Evolutionary conservation across 805 yeast species (phyloP).

Genomic region (Candida ortonii): DNA sequence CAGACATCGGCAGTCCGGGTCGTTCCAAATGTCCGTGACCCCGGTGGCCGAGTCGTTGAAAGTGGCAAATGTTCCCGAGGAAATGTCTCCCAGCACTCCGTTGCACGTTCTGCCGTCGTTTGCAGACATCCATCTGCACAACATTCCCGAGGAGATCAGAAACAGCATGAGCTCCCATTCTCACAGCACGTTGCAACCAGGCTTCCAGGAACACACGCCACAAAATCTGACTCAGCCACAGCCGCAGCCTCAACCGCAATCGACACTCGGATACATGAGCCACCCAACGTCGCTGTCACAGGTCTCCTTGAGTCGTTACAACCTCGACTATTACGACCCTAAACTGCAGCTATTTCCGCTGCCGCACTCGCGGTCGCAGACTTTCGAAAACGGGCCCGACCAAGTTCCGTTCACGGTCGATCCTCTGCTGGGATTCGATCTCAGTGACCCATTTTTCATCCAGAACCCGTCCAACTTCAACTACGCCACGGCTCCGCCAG

Average conservation of each 20-base stretch:
- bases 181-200: slow-evolving; percentile 1
- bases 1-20: slow-evolving; percentile 2
- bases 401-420: slow-evolving; percentile 27
- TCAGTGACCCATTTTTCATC: slow-evolving; percentile 51
- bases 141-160: slow-evolving; percentile 22
- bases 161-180: not conserved
- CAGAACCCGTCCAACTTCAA: slow-evolving; percentile 48
- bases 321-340: slow-evolving; percentile 24
- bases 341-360: slow-evolving; percentile 22
- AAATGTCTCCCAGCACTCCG: slow-evolving; percentile 7
- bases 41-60: slow-evolving; percentile 12
- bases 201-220: no score
- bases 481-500: slow-evolving; percentile 18
- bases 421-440: slow-evolving; percentile 39
- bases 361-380: slow-evolving; percentile 11
- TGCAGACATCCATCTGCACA: slow-evolving; percentile 17
- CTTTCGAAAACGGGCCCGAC: slow-evolving; percentile 2
- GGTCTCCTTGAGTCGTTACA: slow-evolving; percentile 19
- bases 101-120: slow-evolving; percentile 11
- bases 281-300: slow-evolving; percentile 21
- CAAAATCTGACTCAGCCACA: slow-evolving; percentile 4
- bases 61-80: slow-evolving; percentile 1
- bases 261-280: slow-evolving; percentile 9
- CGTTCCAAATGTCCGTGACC: slow-evolving; percentile 14
- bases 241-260: slow-evolving; percentile 4